Conservation (phyloP, 2,329 filamentous ascomycete genomes). For the Aschersonia sp. region DNA sequence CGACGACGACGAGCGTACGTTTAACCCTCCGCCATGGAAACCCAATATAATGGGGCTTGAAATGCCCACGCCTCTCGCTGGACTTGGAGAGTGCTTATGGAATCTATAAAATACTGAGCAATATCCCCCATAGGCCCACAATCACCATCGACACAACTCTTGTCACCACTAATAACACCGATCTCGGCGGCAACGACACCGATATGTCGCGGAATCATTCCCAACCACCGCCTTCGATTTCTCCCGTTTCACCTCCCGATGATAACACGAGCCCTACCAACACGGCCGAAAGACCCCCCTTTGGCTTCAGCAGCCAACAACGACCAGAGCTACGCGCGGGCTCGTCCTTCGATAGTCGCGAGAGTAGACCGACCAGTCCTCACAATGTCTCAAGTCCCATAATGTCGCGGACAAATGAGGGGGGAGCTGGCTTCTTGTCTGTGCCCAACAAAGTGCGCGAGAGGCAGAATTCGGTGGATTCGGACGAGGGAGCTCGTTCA, state of each 20-base stretch:
- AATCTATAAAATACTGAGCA: not conserved
- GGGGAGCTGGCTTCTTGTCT: constrained; percentile 41
- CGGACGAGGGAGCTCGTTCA: constrained; percentile 45
- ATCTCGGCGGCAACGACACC: constrained; percentile 11
- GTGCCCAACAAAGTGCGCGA: constrained; percentile 47
- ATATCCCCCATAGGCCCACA: constrained; percentile 24
- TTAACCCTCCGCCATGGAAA: not conserved
- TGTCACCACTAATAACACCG: constrained; percentile 9
- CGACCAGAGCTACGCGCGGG: constrained; percentile 33
- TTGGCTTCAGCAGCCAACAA: constrained; percentile 11
- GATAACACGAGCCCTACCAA: constrained; percentile 27
- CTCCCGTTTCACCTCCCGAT: constrained; percentile 16
- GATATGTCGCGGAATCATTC: constrained; percentile 13
- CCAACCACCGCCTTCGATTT: constrained; percentile 8
- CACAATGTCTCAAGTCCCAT: constrained; percentile 55
- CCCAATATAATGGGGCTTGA: no score
- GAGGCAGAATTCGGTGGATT: constrained; percentile 57
- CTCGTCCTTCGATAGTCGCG: constrained; percentile 50
- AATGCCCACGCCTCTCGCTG: not conserved
- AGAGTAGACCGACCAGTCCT: constrained; percentile 55
- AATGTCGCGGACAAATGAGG: constrained; percentile 29
- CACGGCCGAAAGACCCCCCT: constrained; percentile 15
- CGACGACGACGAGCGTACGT: constrained; percentile 25
- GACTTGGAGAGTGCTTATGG: not conserved
- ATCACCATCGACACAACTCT: constrained; percentile 40